Percentiles rank a stretch among this genome's conserved stretches.
phyloP scores from a whole-genome alignment of 2,329 filamentous ascomycete genomes.

The Pseudopithomyces chartarum region DNA sequence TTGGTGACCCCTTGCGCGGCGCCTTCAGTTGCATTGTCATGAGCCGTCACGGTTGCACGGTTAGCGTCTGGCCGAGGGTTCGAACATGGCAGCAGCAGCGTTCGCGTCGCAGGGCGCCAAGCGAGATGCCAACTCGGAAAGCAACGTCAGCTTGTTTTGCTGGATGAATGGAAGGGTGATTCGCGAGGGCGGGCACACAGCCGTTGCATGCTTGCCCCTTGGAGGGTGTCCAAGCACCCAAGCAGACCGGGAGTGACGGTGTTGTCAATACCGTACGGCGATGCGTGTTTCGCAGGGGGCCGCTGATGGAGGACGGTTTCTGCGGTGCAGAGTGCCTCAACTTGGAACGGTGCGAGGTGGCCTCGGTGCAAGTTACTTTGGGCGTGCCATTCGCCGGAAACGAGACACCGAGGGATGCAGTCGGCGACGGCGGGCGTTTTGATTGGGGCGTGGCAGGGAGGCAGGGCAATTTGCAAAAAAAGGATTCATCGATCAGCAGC shows the following conservation, averaged over 20 bases:
- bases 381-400: conserved; percentile 31
- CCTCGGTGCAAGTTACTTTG: conserved; percentile 17
- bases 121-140: conserved; percentile 33
- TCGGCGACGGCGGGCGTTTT: conserved; percentile 26
- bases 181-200: conserved; percentile 21
- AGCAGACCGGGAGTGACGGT: conserved; percentile 17
- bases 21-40: conserved; percentile 22
- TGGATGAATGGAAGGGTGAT: conserved; percentile 20
- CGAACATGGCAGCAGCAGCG: conserved; percentile 21
- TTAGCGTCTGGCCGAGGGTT: conserved; percentile 32
- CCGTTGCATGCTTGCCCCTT: conserved; percentile 19
- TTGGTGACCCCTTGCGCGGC: conserved; percentile 28
- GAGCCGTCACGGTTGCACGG: conserved; percentile 35
- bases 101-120: conserved; percentile 19
- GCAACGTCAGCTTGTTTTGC: conserved; percentile 29
- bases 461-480: conserved; percentile 38
- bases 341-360: conserved; percentile 38
- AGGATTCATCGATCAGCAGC: conserved; percentile 42
- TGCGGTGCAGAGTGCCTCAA: conserved; percentile 47
- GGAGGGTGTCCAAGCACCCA: conserved; percentile 11
- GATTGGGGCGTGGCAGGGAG: conserved; percentile 35
- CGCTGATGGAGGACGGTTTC: conserved; percentile 34
- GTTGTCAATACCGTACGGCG: conserved; percentile 18
- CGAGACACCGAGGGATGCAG: conserved; percentile 24
- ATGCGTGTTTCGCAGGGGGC: conserved; percentile 45